Percentiles rank a stretch among this genome's conserved stretches.
Conservation (phyloP, 2,329 filamentous ascomycete genomes). For the Penicillium capsulatum region DNA sequence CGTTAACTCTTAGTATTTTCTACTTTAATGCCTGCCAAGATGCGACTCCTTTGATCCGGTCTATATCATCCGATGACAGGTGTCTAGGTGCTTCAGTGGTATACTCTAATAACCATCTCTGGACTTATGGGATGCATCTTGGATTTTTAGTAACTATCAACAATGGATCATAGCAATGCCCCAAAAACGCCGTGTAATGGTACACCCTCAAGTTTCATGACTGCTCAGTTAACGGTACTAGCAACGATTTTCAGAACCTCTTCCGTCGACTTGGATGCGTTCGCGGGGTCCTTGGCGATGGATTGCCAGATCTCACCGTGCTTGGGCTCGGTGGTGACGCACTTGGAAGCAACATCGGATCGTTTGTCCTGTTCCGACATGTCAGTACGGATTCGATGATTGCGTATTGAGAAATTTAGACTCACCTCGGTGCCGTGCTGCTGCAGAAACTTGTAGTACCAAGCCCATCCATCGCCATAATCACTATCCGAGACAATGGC, state of each 20-base stretch:
- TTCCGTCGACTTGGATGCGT: constrained; percentile 69
- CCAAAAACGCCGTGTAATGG: constrained; percentile 7
- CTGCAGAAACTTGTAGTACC: constrained; percentile 90
- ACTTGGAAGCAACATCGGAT: constrained; percentile 76
- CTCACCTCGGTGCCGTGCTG: constrained; percentile 80
- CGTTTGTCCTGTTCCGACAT: constrained; percentile 65
- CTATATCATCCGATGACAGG: too few species aligned
- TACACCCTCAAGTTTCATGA: constrained; percentile 11
- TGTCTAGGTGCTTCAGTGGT: too few species aligned
- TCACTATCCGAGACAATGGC: constrained; percentile 84
- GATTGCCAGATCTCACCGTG: constrained; percentile 91
- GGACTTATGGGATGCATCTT: not conserved
- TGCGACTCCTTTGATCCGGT: too few species aligned
- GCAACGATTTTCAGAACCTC: constrained; percentile 80
- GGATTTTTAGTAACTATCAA: not conserved
- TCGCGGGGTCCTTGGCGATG: constrained; percentile 78
- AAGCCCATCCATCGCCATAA: constrained; percentile 90
- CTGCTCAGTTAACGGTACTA: constrained; percentile 30
- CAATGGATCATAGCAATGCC: not conserved
- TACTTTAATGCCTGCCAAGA: constrained; percentile 4
- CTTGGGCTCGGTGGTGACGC: constrained; percentile 74
- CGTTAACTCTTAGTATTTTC: not conserved
- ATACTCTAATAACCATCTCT: too few species aligned
- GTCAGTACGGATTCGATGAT: constrained; percentile 4
- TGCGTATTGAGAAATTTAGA: constrained; percentile 10